A percentile compares a stretch with the other conserved stretches of the same genome.
Conservation (phyloP, 768 basidiomycete genomes). For the Agrocybe pediades region DNA sequence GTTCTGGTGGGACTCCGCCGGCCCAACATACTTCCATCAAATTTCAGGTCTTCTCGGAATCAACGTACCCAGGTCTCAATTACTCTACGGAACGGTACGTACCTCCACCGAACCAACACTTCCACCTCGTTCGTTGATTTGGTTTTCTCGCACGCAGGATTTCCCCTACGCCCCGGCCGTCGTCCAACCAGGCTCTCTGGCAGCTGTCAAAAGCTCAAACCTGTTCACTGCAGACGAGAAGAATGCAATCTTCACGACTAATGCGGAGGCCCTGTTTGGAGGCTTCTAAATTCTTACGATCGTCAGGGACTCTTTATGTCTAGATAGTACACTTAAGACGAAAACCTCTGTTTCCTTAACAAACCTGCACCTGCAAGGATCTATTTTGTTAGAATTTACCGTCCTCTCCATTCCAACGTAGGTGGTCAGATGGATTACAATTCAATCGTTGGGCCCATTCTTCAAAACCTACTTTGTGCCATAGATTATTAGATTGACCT, state of each 20-base stretch:
- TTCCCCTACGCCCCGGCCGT: conserved; percentile 23
- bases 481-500: too few relatives aligned
- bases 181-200: conserved; percentile 14
- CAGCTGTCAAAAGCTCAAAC: conserved; percentile 13
- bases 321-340: too few relatives aligned
- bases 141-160: conserved; percentile 19
- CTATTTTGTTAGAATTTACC: too few relatives aligned
- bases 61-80: conserved; percentile 28
- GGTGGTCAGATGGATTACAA: too few relatives aligned
- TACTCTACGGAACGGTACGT: conserved; percentile 34
- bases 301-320: too few relatives aligned
- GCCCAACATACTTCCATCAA: conserved; percentile 36
- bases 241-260: conserved; percentile 7
- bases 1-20: conserved; percentile 39
- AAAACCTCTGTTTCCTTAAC: too few relatives aligned
- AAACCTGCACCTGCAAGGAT: too few relatives aligned
- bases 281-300: too few relatives aligned
- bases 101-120: too few relatives aligned
- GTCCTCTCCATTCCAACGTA: too few relatives aligned
- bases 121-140: background rate
- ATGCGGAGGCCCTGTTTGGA: background rate
- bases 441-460: too few relatives aligned
- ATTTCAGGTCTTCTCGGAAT: conserved; percentile 29
- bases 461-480: too few relatives aligned
- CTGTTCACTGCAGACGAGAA: conserved; percentile 14